Base-by-base conservation (phyloP, 129 eudicot genomes). In the Tagetes erecta region DNA sequence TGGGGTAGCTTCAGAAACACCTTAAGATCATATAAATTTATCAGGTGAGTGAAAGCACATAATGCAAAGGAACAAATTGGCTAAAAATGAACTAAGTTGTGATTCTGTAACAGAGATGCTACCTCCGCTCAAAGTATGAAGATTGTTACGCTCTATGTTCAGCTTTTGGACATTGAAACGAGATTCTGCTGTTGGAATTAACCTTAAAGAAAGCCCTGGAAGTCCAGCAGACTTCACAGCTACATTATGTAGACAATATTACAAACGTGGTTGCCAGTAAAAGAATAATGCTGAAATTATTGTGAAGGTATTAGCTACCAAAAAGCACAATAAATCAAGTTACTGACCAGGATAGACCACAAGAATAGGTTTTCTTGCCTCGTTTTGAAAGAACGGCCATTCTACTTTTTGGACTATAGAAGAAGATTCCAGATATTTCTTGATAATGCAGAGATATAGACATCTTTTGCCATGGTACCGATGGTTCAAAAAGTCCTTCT, bases 381-480 rank as follows among this genome's bases (percentile, higher is more conserved):
- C 98, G 6, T 90, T 94, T 62, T 94, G 97, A 73, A 94, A 82
- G 59, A 82, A 75, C 5, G 89, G 83, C 98, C 97, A 88, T 64
- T 76, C 88, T 45, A 94, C 86, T 75, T 80, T 90, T 62, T 80
- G 67, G 59, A 67, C 63, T 42, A 70, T 0, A 13, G 96, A 62
- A 83, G 96, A 90, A 36, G 65, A 51, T 39, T 81, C 80, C 83
- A 94, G 57, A 76, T 90, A 77, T 71, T 86, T 88, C 87, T 88
- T 94, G 45, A 94, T 86, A 41, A 88, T 62, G 76, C 93, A 84
- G 5, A 94, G 97, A 80, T 94, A 94, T 64, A 94, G 88, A 72
- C 82, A 90, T 81, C 98, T 85, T 83, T 94, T 94, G 70, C 93
- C 97, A 88, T 94, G 96, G 85, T 94, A 94, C 50, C 97, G 84